Percentiles rank a stretch among this genome's conserved stretches.
These are phyloP conservation scores for Cucurbita maxima DNA, from an alignment of 306 rosid species.

Conservation along the genomic window DNA sequence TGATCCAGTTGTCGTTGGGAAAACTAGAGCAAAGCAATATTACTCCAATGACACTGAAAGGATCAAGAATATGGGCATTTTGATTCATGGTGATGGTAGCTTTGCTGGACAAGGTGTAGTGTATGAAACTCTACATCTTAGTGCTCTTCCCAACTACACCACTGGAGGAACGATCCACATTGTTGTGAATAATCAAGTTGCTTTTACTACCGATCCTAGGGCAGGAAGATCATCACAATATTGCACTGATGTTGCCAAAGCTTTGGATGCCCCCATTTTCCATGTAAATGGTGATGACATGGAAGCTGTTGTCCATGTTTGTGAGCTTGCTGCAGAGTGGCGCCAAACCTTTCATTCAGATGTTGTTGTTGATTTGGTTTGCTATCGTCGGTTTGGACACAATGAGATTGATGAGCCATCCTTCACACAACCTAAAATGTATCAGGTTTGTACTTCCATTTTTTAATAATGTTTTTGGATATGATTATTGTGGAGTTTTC, in stretches of 20 bases:
- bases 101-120: constrained; percentile 99
- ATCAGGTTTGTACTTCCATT: constrained; percentile 46
- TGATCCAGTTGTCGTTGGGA: constrained; percentile 79
- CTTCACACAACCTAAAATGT: constrained; percentile 95
- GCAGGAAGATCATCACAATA: constrained; percentile 86
- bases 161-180: constrained; percentile 95
- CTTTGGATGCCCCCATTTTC: constrained; percentile 78
- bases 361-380: constrained; percentile 89
- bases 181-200: constrained; percentile 89
- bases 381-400: constrained; percentile 93
- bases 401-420: constrained; percentile 97
- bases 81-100: constrained; percentile 97
- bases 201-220: constrained; percentile 83
- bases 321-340: constrained; percentile 99
- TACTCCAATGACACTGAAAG: constrained; percentile 57
- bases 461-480: neutral
- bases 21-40: constrained; percentile 91
- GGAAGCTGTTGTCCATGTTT: constrained; percentile 94
- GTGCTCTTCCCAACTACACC: constrained; percentile 89
- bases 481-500: neutral
- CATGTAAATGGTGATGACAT: constrained; percentile 90
- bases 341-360: constrained; percentile 95
- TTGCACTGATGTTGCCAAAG: constrained; percentile 94
- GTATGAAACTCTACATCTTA: constrained; percentile 84
- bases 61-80: constrained; percentile 66